Conservation (phyloP, 108 stramenopile species). For the Skeletonema grethae region DNA sequence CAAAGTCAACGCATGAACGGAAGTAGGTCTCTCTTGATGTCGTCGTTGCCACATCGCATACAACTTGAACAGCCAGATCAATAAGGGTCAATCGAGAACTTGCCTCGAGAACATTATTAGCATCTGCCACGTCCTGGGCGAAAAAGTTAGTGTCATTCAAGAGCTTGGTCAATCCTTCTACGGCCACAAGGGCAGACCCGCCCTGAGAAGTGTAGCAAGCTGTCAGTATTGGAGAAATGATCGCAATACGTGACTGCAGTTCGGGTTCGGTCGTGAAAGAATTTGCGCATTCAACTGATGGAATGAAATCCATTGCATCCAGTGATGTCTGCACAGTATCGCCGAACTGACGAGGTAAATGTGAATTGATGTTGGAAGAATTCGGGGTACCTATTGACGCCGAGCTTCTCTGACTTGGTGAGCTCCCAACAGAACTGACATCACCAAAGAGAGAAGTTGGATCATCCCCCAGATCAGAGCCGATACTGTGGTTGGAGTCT, state of each 20-base stretch:
- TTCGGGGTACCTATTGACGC: slow-evolving; percentile 17
- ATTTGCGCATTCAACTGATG: slow-evolving; percentile 55
- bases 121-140: slow-evolving; percentile 55
- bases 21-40: slow-evolving; percentile 76
- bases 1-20: slow-evolving; percentile 79
- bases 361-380: slow-evolving; percentile 12
- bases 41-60: slow-evolving; percentile 84
- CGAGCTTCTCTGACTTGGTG: slow-evolving; percentile 26
- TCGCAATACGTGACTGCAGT: slow-evolving; percentile 60
- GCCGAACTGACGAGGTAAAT: slow-evolving; percentile 14
- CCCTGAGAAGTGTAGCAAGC: slow-evolving; percentile 91
- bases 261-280: slow-evolving; percentile 10
- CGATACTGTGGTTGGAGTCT: slow-evolving; percentile 7
- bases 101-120: slow-evolving; percentile 21
- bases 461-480: slow-evolving; percentile 5
- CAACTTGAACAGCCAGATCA: slow-evolving; percentile 79
- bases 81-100: slow-evolving; percentile 64
- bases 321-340: slow-evolving; percentile 55
- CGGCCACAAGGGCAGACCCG: slow-evolving; percentile 76
- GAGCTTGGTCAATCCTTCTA: slow-evolving; percentile 73
- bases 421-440: neutral
- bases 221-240: slow-evolving; percentile 79
- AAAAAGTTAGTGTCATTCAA: slow-evolving; percentile 77
- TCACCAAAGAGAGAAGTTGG: slow-evolving; percentile 4
- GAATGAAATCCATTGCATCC: slow-evolving; percentile 78